Conservation (phyloP, 352 stramenopile genomes). For the Globisporangium sylvaticum region DNA sequence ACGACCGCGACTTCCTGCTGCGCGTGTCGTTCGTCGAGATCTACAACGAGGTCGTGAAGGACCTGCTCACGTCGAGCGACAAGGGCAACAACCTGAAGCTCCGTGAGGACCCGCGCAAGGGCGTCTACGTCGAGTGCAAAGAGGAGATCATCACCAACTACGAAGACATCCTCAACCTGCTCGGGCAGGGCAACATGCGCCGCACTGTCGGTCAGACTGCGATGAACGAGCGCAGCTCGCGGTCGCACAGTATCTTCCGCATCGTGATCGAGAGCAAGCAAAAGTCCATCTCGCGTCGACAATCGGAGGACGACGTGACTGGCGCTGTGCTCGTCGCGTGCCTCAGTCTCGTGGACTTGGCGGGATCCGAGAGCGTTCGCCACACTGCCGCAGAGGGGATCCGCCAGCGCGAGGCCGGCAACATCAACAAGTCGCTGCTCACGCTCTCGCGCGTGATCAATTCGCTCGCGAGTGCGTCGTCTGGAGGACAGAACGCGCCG, state of each 20-base stretch:
- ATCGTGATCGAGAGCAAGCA: slow-evolving; percentile 84
- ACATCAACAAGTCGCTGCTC: slow-evolving; percentile 96
- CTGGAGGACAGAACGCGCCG: slow-evolving; percentile 44
- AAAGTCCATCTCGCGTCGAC: slow-evolving; percentile 37
- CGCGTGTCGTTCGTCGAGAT: slow-evolving; percentile 99
- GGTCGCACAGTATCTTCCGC: slow-evolving; percentile 81
- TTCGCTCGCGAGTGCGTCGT: slow-evolving; percentile 39
- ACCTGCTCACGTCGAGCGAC: slow-evolving; percentile 86
- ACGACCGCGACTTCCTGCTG: slow-evolving; percentile 92
- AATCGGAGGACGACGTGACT: slow-evolving; percentile 67
- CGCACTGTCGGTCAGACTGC: slow-evolving; percentile 60
- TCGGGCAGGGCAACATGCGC: slow-evolving; percentile 64
- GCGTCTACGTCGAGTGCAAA: slow-evolving; percentile 96
- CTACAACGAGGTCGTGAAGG: slow-evolving; percentile 98
- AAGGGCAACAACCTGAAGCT: slow-evolving; percentile 70
- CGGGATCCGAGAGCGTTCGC: slow-evolving; percentile 95
- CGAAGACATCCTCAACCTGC: slow-evolving; percentile 53
- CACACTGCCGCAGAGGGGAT: slow-evolving; percentile 93
- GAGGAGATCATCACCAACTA: slow-evolving; percentile 91
- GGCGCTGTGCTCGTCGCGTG: slow-evolving; percentile 91
- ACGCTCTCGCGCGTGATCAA: slow-evolving; percentile 95
- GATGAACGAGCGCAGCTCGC: slow-evolving; percentile 81
- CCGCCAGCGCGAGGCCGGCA: slow-evolving; percentile 93
- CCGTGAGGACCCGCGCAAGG: slow-evolving; percentile 91
- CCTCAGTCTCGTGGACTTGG: slow-evolving; percentile 97